phyloP scores from a whole-genome alignment of 2,329 filamentous ascomycete species.

The Alternaria triticina region DNA sequence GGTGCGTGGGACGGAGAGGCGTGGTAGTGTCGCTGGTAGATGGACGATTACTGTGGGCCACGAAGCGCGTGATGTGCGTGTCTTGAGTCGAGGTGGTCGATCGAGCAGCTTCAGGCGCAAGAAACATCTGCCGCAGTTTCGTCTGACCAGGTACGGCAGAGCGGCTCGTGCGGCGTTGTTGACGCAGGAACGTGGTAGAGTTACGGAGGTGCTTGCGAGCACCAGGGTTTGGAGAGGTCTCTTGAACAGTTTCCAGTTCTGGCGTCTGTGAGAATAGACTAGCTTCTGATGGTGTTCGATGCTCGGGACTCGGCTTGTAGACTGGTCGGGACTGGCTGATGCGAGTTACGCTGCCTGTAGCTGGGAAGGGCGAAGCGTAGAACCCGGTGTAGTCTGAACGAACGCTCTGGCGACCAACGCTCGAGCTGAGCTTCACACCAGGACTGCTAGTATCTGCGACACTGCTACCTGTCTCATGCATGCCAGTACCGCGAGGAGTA shows the following conservation, averaged over 20 bases:
- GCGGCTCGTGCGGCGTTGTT: conserved; percentile 29
- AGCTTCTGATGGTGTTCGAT: conserved; percentile 28
- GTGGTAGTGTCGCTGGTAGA: conserved; percentile 41
- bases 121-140: conserved; percentile 43
- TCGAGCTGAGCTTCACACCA: conserved; percentile 29
- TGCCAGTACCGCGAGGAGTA: conserved; percentile 44
- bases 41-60: conserved; percentile 32
- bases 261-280: conserved; percentile 27
- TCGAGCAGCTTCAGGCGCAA: conserved; percentile 31
- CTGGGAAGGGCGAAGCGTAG: conserved; percentile 30
- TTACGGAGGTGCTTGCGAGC: conserved; percentile 20
- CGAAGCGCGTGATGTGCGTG: conserved; percentile 28
- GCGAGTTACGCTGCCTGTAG: conserved; percentile 28
- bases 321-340: conserved; percentile 16
- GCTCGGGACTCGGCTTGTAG: conserved; percentile 12
- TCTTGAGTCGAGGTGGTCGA: conserved; percentile 27
- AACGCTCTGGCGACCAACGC: conserved; percentile 18
- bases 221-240: conserved; percentile 15
- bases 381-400: conserved; percentile 24
- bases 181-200: conserved; percentile 24
- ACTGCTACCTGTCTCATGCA: conserved; percentile 49
- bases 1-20: conserved; percentile 26
- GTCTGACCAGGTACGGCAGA: conserved; percentile 44
- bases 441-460: conserved; percentile 47
- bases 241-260: conserved; percentile 17